Percentiles rank a stretch among this genome's conserved stretches.
Conservation (phyloP, 1,284 basidiomycete genomes). For the Filobasidium uniguttulatum region DNA sequence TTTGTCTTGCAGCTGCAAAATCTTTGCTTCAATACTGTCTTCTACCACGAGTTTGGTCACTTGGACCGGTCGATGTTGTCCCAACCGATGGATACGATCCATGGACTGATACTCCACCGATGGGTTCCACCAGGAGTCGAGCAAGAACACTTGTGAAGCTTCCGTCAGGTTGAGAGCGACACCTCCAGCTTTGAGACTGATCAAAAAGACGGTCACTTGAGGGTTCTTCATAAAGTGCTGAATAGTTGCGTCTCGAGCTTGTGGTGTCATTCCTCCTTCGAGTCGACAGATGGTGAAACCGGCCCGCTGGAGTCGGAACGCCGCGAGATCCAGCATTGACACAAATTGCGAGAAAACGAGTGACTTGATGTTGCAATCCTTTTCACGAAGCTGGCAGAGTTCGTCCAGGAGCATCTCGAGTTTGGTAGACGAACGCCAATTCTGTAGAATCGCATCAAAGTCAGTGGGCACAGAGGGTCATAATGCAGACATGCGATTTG, state of each 20-base stretch:
- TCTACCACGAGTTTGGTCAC: conserved; percentile 91
- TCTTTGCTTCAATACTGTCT: conserved; percentile 76
- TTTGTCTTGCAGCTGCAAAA: conserved; percentile 62
- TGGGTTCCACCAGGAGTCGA: conserved; percentile 89
- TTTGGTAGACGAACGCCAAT: conserved; percentile 91
- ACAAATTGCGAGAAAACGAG: conserved; percentile 54
- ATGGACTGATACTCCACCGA: conserved; percentile 42
- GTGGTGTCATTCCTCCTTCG: conserved; percentile 93
- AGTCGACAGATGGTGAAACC: conserved; percentile 84
- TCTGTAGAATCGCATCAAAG: conserved; percentile 22
- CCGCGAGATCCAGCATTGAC: conserved; percentile 27
- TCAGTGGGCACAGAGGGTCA: neutral
- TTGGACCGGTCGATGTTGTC: conserved; percentile 80
- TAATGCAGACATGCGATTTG: neutral
- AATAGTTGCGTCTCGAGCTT: conserved; percentile 87
- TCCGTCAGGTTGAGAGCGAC: conserved; percentile 82
- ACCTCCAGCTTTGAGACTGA: conserved; percentile 86
- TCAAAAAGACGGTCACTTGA: conserved; percentile 89
- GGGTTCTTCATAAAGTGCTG: conserved; percentile 92
- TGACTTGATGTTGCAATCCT: conserved; percentile 89
- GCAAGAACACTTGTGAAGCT: conserved; percentile 66
- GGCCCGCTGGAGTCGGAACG: conserved; percentile 63
- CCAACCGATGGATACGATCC: conserved; percentile 71
- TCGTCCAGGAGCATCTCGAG: conserved; percentile 96
- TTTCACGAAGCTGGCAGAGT: conserved; percentile 61